phyloP scores from a whole-genome alignment of 192 early-diverging fungal genomes.

The Backusella morwellensis region DNA sequence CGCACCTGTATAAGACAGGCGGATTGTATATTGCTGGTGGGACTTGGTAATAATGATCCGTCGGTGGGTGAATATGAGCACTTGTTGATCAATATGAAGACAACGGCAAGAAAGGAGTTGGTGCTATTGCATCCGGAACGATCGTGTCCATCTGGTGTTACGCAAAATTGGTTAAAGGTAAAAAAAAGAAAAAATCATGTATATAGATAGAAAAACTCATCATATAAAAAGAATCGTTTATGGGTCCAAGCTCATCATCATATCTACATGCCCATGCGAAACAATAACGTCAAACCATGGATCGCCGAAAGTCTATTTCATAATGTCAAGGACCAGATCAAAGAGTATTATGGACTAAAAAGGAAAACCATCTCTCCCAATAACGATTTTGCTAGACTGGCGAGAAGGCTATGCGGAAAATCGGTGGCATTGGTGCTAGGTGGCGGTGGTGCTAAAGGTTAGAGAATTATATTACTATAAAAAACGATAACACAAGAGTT shows the following conservation, averaged over 20 bases:
- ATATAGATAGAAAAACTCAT: background rate
- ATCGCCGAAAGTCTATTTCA: conserved; percentile 46
- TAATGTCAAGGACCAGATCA: conserved; percentile 63
- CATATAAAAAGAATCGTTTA: conserved; percentile 50
- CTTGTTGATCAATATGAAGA: conserved; percentile 88
- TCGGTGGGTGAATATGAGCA: conserved; percentile 91
- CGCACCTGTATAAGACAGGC: conserved; percentile 92
- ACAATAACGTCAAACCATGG: conserved; percentile 28
- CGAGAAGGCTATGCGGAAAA: conserved; percentile 86
- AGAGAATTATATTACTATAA: no score
- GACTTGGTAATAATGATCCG: conserved; percentile 87
- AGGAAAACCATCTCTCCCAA: background rate
- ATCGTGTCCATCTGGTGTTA: conserved; percentile 75
- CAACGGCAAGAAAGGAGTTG: conserved; percentile 96
- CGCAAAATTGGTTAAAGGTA: conserved; percentile 86
- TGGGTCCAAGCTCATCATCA: conserved; percentile 99
- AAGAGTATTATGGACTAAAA: conserved; percentile 67
- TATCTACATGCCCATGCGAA: conserved; percentile 69
- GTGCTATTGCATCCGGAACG: conserved; percentile 87
- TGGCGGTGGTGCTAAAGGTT: conserved; percentile 85
- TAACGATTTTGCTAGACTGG: conserved; percentile 53
- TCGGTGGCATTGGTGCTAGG: conserved; percentile 93
- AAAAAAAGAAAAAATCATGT: background rate
- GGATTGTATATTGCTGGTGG: conserved; percentile 94
- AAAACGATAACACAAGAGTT: no score